Conservation (phyloP, 2,329 filamentous ascomycete species). For the Penicillium polonicum region DNA sequence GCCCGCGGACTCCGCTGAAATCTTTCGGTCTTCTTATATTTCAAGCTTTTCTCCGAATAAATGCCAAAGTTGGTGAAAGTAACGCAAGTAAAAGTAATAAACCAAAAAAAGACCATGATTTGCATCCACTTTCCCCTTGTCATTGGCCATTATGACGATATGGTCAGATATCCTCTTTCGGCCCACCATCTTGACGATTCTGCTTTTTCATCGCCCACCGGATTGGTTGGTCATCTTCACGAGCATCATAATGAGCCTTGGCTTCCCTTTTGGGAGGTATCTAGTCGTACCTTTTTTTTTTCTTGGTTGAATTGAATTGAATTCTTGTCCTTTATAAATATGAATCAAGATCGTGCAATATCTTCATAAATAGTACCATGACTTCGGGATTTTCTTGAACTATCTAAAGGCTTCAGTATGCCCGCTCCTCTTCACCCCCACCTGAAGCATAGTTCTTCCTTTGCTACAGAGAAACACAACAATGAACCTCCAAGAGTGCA, state of each 20-base stretch:
- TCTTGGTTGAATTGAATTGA: not conserved
- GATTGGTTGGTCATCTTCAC: not conserved
- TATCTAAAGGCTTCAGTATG: constrained; percentile 20
- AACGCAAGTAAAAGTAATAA: too few species aligned
- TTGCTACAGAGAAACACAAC: constrained; percentile 16
- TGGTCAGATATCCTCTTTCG: not conserved
- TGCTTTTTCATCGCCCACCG: not conserved
- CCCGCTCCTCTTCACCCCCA: constrained; percentile 30
- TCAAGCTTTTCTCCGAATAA: not conserved
- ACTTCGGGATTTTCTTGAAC: constrained; percentile 1
- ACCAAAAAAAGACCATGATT: not conserved
- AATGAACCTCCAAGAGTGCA: constrained; percentile 26
- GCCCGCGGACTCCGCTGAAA: constrained; percentile 13
- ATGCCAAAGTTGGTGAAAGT: constrained; percentile 20
- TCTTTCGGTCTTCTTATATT: not conserved
- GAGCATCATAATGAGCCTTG: not conserved
- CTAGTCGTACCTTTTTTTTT: not conserved
- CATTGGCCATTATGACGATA: constrained; percentile 4
- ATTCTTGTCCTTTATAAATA: constrained; percentile 3
- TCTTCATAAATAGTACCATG: not conserved
- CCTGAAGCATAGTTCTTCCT: constrained; percentile 21
- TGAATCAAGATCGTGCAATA: not conserved
- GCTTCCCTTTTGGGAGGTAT: not conserved
- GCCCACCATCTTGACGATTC: not conserved
- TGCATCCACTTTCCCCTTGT: not conserved